Evolutionary conservation across 176 grass and related monocot genomes (phyloP).

Genomic region (Tuctoria greenei): DNA sequence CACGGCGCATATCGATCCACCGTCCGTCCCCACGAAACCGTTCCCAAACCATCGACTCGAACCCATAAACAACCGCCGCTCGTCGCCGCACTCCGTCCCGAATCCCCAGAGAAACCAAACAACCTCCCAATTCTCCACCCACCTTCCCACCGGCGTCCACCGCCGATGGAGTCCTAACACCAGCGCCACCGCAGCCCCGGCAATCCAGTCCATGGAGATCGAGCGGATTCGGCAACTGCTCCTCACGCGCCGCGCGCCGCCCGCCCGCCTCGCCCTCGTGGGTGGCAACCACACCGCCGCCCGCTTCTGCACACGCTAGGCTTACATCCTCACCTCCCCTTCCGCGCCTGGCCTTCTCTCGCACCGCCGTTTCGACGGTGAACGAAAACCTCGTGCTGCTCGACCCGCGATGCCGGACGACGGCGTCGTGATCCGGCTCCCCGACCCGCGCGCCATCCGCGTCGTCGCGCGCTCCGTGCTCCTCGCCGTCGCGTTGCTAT

Average conservation of each 20-base stretch:
- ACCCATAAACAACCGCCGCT: conserved; percentile 29
- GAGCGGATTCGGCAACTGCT: conserved; percentile 60
- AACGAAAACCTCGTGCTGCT: conserved; percentile 26
- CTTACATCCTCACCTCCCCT: background rate
- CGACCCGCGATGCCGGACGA: conserved; percentile 31
- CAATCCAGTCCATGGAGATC: conserved; percentile 53
- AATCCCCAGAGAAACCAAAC: background rate
- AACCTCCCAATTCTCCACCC: conserved; percentile 2
- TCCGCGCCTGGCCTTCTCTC: conserved; percentile 16
- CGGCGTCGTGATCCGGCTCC: conserved; percentile 60
- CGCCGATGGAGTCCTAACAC: conserved; percentile 60
- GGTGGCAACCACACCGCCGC: conserved; percentile 94
- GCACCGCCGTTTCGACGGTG: conserved; percentile 12
- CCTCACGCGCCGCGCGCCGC: conserved; percentile 53
- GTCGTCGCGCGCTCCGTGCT: conserved; percentile 61
- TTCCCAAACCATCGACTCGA: background rate
- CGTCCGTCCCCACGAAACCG: background rate
- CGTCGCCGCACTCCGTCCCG: background rate
- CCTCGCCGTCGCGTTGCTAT: conserved; percentile 49
- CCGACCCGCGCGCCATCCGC: conserved; percentile 51
- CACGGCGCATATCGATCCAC: background rate
- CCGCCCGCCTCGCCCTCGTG: conserved; percentile 77
- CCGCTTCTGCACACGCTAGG: conserved; percentile 85
- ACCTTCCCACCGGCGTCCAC: conserved; percentile 34
- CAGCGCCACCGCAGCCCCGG: background rate